Percentiles rank a stretch among this genome's conserved stretches.
Conservation (phyloP, 2,329 filamentous ascomycete species). For the Pochonia chlamydosporia region DNA sequence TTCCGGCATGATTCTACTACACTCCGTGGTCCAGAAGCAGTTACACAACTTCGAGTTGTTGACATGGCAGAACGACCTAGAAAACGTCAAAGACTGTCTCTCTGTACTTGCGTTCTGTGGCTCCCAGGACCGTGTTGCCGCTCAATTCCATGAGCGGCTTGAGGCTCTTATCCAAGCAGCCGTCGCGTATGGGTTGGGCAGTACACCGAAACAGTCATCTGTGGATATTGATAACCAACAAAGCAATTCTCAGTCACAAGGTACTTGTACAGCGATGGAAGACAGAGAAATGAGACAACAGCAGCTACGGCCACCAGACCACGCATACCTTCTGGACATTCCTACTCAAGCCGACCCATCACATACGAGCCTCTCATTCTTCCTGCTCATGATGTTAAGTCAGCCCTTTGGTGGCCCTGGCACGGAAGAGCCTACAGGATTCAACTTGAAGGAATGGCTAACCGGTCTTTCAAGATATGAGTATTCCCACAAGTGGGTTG, state of each 20-base stretch:
- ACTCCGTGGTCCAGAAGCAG: conserved; percentile 6
- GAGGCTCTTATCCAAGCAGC: neutral
- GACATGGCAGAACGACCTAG: conserved; percentile 1
- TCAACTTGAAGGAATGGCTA: neutral
- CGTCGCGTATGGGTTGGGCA: neutral
- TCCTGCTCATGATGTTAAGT: neutral
- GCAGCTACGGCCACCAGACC: neutral
- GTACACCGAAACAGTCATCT: neutral
- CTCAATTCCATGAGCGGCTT: neutral
- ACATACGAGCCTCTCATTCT: neutral
- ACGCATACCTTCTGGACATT: neutral
- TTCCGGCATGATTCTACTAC: conserved; percentile 4
- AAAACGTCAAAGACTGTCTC: conserved; percentile 3
- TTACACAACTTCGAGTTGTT: conserved; percentile 2
- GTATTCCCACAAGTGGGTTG: neutral
- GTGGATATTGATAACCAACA: neutral
- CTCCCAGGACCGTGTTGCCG: conserved; percentile 2
- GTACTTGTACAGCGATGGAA: neutral
- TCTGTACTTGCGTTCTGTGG: conserved; percentile 5
- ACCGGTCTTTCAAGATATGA: neutral
- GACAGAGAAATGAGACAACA: neutral
- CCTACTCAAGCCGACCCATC: neutral
- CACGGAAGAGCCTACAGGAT: neutral
- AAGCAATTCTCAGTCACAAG: neutral
- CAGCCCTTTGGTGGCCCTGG: neutral